A percentile compares a stretch with the other conserved stretches of the same genome.
Evolutionary conservation across 768 basidiomycete species (phyloP).

Genomic region (Cystoderma amianthinum): DNA sequence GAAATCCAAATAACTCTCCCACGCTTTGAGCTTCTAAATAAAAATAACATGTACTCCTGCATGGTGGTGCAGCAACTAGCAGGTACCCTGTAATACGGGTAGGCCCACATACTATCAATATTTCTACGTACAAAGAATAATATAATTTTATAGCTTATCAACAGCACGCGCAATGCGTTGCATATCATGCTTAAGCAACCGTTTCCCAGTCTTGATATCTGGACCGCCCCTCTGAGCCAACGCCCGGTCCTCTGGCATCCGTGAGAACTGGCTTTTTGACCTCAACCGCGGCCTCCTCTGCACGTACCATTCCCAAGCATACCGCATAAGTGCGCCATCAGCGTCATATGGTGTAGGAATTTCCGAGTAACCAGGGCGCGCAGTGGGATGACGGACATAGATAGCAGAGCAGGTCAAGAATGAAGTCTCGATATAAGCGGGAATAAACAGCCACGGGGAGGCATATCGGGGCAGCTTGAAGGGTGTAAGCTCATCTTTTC

Average conservation of each 20-base stretch:
- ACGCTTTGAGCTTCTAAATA: too few relatives aligned
- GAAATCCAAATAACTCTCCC: too few relatives aligned
- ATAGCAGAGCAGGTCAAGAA: slow-evolving; percentile 87
- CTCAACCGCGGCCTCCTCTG: slow-evolving; percentile 61
- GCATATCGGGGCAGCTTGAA: slow-evolving; percentile 87
- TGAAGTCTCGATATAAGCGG: slow-evolving; percentile 59
- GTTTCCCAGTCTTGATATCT: slow-evolving; percentile 18
- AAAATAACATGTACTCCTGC: too few relatives aligned
- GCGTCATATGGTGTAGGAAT: slow-evolving; percentile 95
- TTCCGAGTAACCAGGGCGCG: slow-evolving; percentile 92
- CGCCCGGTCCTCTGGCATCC: slow-evolving; percentile 63
- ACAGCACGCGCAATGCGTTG: slow-evolving; percentile 9
- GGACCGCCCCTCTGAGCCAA: slow-evolving; percentile 21
- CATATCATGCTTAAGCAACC: slow-evolving; percentile 14
- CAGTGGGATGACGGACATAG: slow-evolving; percentile 94
- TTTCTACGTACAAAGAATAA: too few relatives aligned
- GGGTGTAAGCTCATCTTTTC: slow-evolving; percentile 39
- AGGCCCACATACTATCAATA: too few relatives aligned
- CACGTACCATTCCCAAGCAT: slow-evolving; percentile 96
- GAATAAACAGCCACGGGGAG: slow-evolving; percentile 89
- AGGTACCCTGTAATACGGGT: too few relatives aligned
- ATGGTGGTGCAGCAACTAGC: too few relatives aligned
- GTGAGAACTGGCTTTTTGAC: slow-evolving; percentile 52
- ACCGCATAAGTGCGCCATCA: slow-evolving; percentile 85
- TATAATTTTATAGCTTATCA: too few relatives aligned